Percentiles rank a stretch among this genome's conserved stretches.
Conservation (phyloP, 768 basidiomycete species). For the Strobilomyces echinocephalus region DNA sequence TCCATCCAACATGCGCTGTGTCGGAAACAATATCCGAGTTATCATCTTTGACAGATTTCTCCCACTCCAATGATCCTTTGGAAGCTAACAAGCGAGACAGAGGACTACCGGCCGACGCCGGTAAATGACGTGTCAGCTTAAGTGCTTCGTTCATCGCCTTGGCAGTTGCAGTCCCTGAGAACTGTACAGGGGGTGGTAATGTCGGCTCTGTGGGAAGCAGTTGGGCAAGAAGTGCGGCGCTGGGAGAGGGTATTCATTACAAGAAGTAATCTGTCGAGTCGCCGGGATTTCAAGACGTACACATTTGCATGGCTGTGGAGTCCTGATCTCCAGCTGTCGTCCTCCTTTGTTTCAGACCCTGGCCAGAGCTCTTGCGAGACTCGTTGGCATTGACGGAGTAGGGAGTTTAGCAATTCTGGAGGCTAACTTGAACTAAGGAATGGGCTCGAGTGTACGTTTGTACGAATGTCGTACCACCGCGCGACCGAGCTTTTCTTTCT, state of each 20-base stretch:
- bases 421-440: slow-evolving; percentile 43
- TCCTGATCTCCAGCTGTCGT: slow-evolving; percentile 37
- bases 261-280: not conserved
- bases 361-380: slow-evolving; percentile 55
- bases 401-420: slow-evolving; percentile 56
- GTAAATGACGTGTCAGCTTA: slow-evolving; percentile 57
- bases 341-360: slow-evolving; percentile 21
- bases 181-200: slow-evolving; percentile 46
- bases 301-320: slow-evolving; percentile 50
- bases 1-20: slow-evolving; percentile 64
- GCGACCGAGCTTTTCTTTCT: slow-evolving; percentile 55
- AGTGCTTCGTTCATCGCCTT: slow-evolving; percentile 60
- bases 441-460: slow-evolving; percentile 13
- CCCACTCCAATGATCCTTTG: slow-evolving; percentile 76
- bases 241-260: slow-evolving; percentile 20
- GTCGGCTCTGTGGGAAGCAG: slow-evolving; percentile 49
- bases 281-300: slow-evolving; percentile 39
- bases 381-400: slow-evolving; percentile 51
- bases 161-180: slow-evolving; percentile 50
- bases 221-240: slow-evolving; percentile 37
- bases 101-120: slow-evolving; percentile 55
- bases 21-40: slow-evolving; percentile 46
- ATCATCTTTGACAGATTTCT: slow-evolving; percentile 56
- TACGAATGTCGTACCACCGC: slow-evolving; percentile 51
- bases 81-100: slow-evolving; percentile 64